Base-by-base conservation (phyloP, 768 basidiomycete genomes). In the Tephrocybe sp. region DNA sequence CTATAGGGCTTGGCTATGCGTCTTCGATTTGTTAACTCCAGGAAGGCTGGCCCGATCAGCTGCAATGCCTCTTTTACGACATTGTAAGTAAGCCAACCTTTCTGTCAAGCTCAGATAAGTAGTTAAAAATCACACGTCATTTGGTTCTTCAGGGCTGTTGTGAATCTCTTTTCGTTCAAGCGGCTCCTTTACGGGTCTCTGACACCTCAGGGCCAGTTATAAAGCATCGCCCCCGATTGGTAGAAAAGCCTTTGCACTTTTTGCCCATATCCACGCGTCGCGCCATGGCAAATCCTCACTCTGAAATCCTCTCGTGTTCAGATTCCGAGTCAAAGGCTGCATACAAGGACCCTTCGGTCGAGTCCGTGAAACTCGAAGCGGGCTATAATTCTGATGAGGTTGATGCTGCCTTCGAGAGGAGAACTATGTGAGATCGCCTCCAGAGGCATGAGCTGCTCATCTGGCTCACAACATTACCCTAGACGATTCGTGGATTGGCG, bases 401-500 rank as follows among this genome's bases (percentile, higher is more conserved):
- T 40, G 63, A 64, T 51, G 53, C 50, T 14, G 62, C 55, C 24
- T 70, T 74, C 39, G 72, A 74, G 55, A 65, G 60, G 55, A 65
- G 55, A 46, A 73, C 73, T 10, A 70, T 74, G 74, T 73, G 62
- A 26, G 15, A 20, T 54, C 39, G 46, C 54, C 26, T 39, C 11
- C 15, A 17, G 14, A 47, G 34, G 15, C 34, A 7, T 8, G 4
- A 44, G 32, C 51, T 24, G 42, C 33, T n/a, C 14, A 11, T 26
- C n/a, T n/a, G 36, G 25, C 34, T 48, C 26, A 44, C 45, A 24
- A 12, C 37, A 21, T 7, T 28, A 9, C 38, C 32, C 3, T 47
- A 78, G 75, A 64, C 68, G 69, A 48, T 70, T 63, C 54, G 63
- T 76, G 15, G 75, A 76, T 55, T 70, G 65, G 60, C 69, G 73